A percentile compares a stretch with the other conserved stretches of the same genome.
Evolutionary conservation across 108 stramenopile species (phyloP).

Genomic region (Parietichytrium sp.): DNA sequence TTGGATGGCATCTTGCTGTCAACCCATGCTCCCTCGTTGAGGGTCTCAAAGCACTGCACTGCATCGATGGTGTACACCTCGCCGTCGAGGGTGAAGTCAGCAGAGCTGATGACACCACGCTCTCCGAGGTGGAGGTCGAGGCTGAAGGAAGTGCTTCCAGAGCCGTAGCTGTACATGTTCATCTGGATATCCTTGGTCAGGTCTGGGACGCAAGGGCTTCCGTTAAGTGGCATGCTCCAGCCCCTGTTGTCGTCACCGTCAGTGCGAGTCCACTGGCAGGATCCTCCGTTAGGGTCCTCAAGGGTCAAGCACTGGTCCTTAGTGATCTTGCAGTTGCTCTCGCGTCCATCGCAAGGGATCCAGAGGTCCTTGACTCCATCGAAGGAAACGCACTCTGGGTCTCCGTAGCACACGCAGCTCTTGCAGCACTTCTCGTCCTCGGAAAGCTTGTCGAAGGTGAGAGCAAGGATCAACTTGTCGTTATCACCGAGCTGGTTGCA

Average conservation of each 20-base stretch:
- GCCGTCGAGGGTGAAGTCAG: no score
- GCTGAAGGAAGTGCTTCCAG: not conserved
- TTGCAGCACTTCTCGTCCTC: not conserved
- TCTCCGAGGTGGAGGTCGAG: constrained; percentile 27
- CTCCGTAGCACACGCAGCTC: constrained; percentile 29
- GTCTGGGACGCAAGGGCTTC: constrained; percentile 16
- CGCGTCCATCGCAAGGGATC: constrained; percentile 31
- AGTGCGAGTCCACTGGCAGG: not conserved
- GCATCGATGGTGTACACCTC: no score
- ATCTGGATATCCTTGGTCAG: not conserved
- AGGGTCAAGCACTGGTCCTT: not conserved
- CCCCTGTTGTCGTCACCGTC: not conserved
- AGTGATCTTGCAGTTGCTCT: not conserved
- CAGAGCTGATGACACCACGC: constrained; percentile 39
- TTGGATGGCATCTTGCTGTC: no score
- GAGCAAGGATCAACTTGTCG: not conserved
- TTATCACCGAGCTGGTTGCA: not conserved
- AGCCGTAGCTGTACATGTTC: not conserved
- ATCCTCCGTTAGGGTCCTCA: not conserved
- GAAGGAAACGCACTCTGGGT: constrained; percentile 36
- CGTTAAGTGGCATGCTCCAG: not conserved
- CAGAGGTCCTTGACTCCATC: not conserved
- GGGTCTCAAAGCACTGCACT: no score
- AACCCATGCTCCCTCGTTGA: no score
- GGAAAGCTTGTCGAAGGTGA: not conserved